Percentiles rank a stretch among this genome's conserved stretches.
phyloP scores from a whole-genome alignment of 768 basidiomycete species.

The Pleurotus citrinopileatus region DNA sequence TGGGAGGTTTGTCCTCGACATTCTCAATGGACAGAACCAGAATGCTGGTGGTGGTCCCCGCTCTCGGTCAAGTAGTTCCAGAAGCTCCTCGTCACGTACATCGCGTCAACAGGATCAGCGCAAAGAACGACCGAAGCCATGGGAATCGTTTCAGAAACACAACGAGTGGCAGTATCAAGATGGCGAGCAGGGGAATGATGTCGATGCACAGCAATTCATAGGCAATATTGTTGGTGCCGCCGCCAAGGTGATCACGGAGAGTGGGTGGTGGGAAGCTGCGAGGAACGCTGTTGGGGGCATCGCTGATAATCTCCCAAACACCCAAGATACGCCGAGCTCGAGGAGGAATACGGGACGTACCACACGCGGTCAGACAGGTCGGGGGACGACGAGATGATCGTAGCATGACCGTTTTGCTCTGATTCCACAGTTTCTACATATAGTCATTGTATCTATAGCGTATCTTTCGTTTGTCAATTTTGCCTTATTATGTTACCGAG shows the following conservation, averaged over 20 bases:
- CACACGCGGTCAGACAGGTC: constrained; percentile 3
- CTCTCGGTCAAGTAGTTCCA: constrained; percentile 16
- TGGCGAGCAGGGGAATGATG: constrained; percentile 13
- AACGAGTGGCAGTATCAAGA: constrained; percentile 53
- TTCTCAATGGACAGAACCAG: constrained; percentile 35
- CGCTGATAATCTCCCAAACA: neutral
- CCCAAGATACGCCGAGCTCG: neutral
- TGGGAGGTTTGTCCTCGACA: constrained; percentile 37
- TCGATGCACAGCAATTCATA: constrained; percentile 44
- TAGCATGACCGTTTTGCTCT: neutral
- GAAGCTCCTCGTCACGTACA: neutral
- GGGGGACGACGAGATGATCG: constrained; percentile 3
- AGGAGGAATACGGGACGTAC: neutral
- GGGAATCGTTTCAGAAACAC: constrained; percentile 67
- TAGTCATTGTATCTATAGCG: neutral
- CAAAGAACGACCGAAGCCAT: constrained; percentile 41
- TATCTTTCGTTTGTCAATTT: neutral
- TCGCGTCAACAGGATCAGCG: constrained; percentile 19
- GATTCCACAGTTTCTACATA: neutral
- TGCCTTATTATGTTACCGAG: neutral
- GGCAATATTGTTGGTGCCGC: constrained; percentile 36
- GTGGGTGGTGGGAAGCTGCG: constrained; percentile 30
- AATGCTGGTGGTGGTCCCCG: constrained; percentile 25
- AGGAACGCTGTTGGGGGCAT: constrained; percentile 19
- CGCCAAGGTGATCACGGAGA: constrained; percentile 21